These are phyloP conservation scores for Mortierella sp. DNA, from an alignment of 371 early-diverging fungal genomes.

Conservation along the genomic window DNA sequence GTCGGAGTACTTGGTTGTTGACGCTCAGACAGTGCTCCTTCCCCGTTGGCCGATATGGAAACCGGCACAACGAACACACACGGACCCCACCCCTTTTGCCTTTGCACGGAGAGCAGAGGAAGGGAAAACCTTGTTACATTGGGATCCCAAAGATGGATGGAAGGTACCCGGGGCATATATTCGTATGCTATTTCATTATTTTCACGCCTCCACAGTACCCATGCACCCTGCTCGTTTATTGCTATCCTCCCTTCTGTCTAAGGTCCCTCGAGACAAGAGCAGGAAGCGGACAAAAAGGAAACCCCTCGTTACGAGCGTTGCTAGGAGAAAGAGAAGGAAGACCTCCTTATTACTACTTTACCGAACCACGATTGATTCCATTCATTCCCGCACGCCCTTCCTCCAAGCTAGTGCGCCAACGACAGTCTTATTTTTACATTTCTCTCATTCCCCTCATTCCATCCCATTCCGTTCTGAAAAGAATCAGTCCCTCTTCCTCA, in stretches of 20 bases:
- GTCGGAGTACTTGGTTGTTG: too few relatives aligned
- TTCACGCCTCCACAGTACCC: neutral
- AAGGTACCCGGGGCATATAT: neutral
- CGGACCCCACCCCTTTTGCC: too few relatives aligned
- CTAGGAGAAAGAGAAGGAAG: neutral
- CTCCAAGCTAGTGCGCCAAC: neutral
- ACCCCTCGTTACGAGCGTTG: neutral
- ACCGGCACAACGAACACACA: too few relatives aligned
- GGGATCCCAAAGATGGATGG: neutral
- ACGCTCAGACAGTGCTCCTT: too few relatives aligned
- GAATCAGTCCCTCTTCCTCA: neutral
- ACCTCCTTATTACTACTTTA: neutral
- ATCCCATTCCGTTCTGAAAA: neutral
- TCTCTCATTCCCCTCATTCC: neutral
- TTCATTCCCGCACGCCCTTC: neutral
- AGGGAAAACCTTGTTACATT: too few relatives aligned
- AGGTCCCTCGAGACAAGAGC: neutral
- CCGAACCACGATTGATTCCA: too few relatives aligned
- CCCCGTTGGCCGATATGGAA: too few relatives aligned
- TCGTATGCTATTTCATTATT: neutral
- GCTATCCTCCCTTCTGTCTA: neutral
- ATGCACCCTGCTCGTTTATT: neutral
- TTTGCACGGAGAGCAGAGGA: too few relatives aligned
- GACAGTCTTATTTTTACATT: neutral
- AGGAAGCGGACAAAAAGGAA: too few relatives aligned